These are phyloP conservation scores for Globisporangium paddicum DNA, from an alignment of 352 stramenopile genomes.

Conservation along the genomic window DNA sequence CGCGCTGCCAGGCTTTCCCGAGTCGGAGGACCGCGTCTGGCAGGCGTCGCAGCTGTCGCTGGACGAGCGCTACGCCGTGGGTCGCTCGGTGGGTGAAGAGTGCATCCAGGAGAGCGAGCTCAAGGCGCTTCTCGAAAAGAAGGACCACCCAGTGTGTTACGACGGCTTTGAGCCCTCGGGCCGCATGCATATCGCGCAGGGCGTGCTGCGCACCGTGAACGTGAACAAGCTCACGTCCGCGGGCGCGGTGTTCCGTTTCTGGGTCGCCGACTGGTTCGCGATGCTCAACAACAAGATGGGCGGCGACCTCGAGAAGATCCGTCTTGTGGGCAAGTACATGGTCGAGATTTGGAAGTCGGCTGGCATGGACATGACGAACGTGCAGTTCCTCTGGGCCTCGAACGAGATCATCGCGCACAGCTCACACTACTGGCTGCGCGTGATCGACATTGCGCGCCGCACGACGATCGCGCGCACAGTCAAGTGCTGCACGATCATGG, in stretches of 20 bases:
- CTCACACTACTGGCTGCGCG: conserved; percentile 90
- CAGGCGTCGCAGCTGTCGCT: conserved; percentile 72
- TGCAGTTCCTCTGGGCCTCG: conserved; percentile 98
- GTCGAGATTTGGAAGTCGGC: conserved; percentile 99
- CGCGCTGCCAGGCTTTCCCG: conserved; percentile 51
- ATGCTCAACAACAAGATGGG: conserved; percentile 99
- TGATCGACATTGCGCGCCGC: conserved; percentile 92
- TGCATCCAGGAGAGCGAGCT: conserved; percentile 93
- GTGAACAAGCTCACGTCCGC: conserved; percentile 91
- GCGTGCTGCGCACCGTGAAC: conserved; percentile 96
- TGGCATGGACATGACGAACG: conserved; percentile 98
- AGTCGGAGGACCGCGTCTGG: conserved; percentile 59
- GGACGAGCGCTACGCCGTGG: conserved; percentile 76
- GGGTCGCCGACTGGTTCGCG: conserved; percentile 99
- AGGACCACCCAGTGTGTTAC: conserved; percentile 91
- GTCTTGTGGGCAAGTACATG: conserved; percentile 94
- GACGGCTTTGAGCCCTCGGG: conserved; percentile 99
- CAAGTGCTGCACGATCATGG: conserved; percentile 99
- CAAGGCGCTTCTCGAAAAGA: conserved; percentile 79
- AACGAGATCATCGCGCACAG: conserved; percentile 92
- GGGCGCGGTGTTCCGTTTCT: conserved; percentile 98
- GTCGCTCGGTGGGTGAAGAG: conserved; percentile 88
- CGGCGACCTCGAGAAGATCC: conserved; percentile 97
- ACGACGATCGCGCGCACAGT: conserved; percentile 93
- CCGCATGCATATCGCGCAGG: conserved; percentile 99